phyloP scores from a whole-genome alignment of 2,329 filamentous ascomycete genomes.

The Fusarium clavum region DNA sequence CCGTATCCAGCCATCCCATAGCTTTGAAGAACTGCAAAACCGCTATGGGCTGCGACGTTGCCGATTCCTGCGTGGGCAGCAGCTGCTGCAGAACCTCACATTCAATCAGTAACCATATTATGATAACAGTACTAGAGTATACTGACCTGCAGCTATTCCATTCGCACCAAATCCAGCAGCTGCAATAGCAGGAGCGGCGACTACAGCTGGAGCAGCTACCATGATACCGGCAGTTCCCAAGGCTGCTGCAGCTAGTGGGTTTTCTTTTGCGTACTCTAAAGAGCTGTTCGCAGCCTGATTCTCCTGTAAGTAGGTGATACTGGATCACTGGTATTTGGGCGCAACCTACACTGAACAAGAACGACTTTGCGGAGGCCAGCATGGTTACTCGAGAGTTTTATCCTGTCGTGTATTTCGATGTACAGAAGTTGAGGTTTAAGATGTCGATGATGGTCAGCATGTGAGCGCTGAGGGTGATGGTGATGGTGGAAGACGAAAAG shows the following conservation, averaged over 20 bases:
- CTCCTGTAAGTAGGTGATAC: neutral
- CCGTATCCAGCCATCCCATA: slow-evolving; percentile 48
- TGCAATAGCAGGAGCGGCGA: slow-evolving; percentile 24
- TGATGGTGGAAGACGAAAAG: too few relatives aligned
- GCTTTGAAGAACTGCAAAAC: slow-evolving; percentile 49
- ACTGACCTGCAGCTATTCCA: slow-evolving; percentile 36
- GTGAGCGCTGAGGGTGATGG: too few relatives aligned
- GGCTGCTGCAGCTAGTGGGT: slow-evolving; percentile 1
- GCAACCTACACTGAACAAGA: neutral
- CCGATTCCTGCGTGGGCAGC: slow-evolving; percentile 45
- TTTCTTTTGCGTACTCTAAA: neutral
- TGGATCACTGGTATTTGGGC: too few relatives aligned
- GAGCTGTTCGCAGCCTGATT: slow-evolving; percentile 3
- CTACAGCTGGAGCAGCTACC: slow-evolving; percentile 20
- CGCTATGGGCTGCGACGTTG: slow-evolving; percentile 36
- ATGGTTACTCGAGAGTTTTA: neutral
- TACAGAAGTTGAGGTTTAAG: neutral
- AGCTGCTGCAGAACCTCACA: slow-evolving; percentile 2
- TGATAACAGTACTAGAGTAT: neutral
- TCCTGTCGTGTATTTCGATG: neutral
- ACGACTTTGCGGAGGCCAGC: neutral
- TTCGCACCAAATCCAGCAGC: slow-evolving; percentile 33
- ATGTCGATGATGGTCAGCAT: neutral
- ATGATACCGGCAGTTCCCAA: slow-evolving; percentile 15
- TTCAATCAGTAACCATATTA: neutral